A percentile compares a stretch with the other conserved stretches of the same genome.
Evolutionary conservation across 148 eudicot species (phyloP).

Genomic region (Heliamphora exappendiculata): DNA sequence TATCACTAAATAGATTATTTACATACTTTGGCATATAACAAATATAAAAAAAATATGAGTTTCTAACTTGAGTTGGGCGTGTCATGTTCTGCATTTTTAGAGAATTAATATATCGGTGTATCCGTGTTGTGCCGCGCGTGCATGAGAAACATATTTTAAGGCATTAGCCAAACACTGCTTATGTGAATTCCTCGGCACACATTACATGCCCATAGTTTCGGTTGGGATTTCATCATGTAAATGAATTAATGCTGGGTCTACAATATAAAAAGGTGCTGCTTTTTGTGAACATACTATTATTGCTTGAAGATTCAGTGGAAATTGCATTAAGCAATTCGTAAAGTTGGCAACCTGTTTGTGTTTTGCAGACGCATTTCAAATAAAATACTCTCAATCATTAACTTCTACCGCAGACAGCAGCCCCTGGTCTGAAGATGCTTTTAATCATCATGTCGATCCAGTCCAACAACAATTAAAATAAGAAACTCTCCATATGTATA

Average conservation of each 20-base stretch:
- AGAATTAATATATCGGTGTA: no score
- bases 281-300: background rate
- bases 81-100: no score
- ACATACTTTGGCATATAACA: no score
- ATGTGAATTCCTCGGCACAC: background rate
- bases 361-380: background rate
- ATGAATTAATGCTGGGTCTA: conserved; percentile 4
- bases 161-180: background rate
- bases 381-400: background rate
- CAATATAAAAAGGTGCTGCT: background rate
- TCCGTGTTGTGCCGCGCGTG: no score
- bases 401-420: no score
- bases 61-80: no score
- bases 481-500: no score
- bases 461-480: no score
- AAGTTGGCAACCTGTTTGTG: background rate
- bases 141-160: background rate
- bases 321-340: background rate
- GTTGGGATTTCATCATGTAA: background rate
- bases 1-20: no score
- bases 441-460: no score
- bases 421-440: no score
- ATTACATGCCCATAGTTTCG: background rate
- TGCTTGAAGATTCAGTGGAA: background rate
- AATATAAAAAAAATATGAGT: no score